These are phyloP conservation scores for Lentinula boryana DNA, from an alignment of 768 basidiomycete species.

Conservation along the genomic window DNA sequence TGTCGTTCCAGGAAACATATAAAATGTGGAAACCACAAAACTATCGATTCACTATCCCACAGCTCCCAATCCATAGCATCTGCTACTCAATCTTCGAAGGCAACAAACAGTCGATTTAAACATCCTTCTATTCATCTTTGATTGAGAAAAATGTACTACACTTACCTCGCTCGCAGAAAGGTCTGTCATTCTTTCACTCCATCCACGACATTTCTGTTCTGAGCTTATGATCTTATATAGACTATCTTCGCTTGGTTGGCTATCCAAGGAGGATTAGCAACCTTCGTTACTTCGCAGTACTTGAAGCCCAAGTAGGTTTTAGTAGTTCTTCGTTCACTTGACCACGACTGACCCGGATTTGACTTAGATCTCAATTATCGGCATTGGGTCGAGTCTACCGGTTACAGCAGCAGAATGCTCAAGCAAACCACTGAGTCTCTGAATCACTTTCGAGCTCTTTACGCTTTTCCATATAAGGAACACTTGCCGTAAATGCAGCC, in stretches of 20 bases:
- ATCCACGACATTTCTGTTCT: not conserved
- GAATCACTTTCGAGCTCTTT: not conserved
- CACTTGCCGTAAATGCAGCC: too few relatives aligned
- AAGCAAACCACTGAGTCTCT: not conserved
- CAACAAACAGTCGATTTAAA: not conserved
- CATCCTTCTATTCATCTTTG: not conserved
- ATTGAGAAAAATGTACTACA: not conserved
- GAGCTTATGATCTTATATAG: not conserved
- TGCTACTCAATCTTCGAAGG: not conserved
- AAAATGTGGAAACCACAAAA: not conserved
- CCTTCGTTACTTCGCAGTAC: not conserved
- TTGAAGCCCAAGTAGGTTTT: not conserved
- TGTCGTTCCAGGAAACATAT: not conserved
- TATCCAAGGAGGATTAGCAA: not conserved
- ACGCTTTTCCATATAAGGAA: not conserved
- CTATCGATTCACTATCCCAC: not conserved
- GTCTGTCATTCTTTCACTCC: not conserved
- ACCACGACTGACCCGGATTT: not conserved
- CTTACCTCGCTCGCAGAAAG: conserved; percentile 1
- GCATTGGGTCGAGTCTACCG: not conserved
- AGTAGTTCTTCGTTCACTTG: not conserved
- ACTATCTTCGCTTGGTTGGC: not conserved
- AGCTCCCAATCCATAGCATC: not conserved
- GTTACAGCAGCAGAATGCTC: not conserved
- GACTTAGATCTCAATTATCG: not conserved